Evolutionary conservation across 805 yeast genomes (phyloP).

Genomic region (Yarrowia hollandica): DNA sequence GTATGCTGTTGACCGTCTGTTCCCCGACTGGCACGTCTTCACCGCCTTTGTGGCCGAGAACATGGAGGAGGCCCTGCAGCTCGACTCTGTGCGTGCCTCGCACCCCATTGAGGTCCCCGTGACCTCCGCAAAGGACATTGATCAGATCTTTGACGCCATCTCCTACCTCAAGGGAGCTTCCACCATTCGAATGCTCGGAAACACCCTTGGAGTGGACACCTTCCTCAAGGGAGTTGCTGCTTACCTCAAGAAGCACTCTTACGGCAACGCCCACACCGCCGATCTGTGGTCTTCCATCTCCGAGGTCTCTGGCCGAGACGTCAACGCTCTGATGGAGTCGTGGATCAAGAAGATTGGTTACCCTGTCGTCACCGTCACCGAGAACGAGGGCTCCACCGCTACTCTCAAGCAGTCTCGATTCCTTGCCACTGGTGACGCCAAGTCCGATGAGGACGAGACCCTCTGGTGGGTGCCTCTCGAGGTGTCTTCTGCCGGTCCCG

Average conservation of each 20-base stretch:
- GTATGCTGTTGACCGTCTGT: conserved; percentile 73
- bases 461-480: conserved; percentile 50
- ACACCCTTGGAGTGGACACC: conserved; percentile 74
- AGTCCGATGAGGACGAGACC: conserved; percentile 67
- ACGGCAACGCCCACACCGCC: conserved; percentile 73
- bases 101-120: conserved; percentile 87
- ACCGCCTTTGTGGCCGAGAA: conserved; percentile 73
- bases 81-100: conserved; percentile 76
- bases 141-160: conserved; percentile 82
- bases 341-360: conserved; percentile 82
- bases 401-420: conserved; percentile 59
- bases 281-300: conserved; percentile 76
- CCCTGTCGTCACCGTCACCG: conserved; percentile 70
- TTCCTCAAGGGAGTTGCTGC: conserved; percentile 78
- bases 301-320: conserved; percentile 71
- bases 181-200: conserved; percentile 73
- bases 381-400: conserved; percentile 47
- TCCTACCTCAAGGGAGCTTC: conserved; percentile 83
- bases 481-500: conserved; percentile 34
- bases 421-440: conserved; percentile 74
- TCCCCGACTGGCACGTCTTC: conserved; percentile 87
- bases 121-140: conserved; percentile 72
- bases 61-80: conserved; percentile 65
- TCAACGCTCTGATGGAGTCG: conserved; percentile 67
- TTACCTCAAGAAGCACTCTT: conserved; percentile 72